Percentiles rank a stretch among this genome's conserved stretches.
These are phyloP conservation scores for Colletotrichum sp. DNA, from an alignment of 2,329 filamentous ascomycete genomes.

Conservation along the genomic window DNA sequence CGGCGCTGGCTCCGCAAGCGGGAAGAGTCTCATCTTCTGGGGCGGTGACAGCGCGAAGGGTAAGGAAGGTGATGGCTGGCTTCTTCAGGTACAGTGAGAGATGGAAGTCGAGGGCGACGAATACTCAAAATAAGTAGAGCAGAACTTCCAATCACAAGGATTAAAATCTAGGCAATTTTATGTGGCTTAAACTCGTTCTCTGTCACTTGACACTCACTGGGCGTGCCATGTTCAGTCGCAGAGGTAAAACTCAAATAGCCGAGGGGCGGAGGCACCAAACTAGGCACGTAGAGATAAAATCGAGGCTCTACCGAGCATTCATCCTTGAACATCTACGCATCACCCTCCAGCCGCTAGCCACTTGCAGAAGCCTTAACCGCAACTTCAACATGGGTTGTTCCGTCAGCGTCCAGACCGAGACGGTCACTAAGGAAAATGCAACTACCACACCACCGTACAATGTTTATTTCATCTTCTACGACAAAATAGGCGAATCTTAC, in stretches of 20 bases:
- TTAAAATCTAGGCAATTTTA: background rate
- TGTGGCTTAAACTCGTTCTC: background rate
- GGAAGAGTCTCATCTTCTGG: slow-evolving; percentile 55
- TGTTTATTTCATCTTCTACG: background rate
- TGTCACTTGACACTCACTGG: background rate
- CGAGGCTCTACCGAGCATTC: background rate
- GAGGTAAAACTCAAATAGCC: background rate
- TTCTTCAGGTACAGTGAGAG: slow-evolving; percentile 30
- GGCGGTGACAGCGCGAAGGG: slow-evolving; percentile 53
- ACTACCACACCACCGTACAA: background rate
- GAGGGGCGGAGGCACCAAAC: background rate
- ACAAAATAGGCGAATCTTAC: background rate
- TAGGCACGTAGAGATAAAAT: background rate
- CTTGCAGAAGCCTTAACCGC: background rate
- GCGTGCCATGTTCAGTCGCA: background rate
- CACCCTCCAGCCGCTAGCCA: background rate
- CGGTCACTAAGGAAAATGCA: background rate
- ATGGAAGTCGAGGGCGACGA: background rate
- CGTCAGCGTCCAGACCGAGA: background rate
- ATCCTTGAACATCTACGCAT: background rate
- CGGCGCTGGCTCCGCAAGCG: slow-evolving; percentile 45
- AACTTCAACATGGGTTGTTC: background rate
- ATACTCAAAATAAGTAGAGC: background rate
- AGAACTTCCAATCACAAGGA: background rate
- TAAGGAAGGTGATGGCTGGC: slow-evolving; percentile 43